Conservation (phyloP, 139 green algal species). For the Pycnococcus provasolii region DNA sequence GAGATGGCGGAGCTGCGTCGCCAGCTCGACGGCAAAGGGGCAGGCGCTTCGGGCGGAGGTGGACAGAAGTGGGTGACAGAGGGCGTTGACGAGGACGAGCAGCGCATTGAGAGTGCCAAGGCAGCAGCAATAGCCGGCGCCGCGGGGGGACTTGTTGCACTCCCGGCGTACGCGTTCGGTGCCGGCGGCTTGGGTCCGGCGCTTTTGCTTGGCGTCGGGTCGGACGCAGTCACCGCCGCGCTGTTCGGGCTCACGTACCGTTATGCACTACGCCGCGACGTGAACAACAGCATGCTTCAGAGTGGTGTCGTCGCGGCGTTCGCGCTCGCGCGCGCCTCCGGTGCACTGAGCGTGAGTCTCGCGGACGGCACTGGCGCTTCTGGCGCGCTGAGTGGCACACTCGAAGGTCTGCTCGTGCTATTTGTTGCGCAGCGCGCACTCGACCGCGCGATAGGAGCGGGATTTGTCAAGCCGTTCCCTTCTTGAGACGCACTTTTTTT, state of each 20-base stretch:
- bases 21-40: neutral
- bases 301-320: constrained; percentile 25
- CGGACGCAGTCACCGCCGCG: neutral
- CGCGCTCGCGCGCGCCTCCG: neutral
- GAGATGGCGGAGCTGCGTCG: neutral
- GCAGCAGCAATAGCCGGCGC: neutral
- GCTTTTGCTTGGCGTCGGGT: neutral
- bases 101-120: constrained; percentile 21
- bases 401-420: too few relatives aligned
- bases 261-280: constrained; percentile 22
- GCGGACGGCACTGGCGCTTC: too few relatives aligned
- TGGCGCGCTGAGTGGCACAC: too few relatives aligned
- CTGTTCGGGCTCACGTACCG: constrained; percentile 29
- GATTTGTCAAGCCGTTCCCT: too few relatives aligned
- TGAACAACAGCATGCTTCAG: constrained; percentile 27
- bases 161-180: neutral
- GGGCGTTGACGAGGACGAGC: constrained; percentile 6
- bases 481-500: too few relatives aligned
- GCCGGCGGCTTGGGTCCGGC: neutral
- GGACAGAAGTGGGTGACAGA: constrained; percentile 1
- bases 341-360: too few relatives aligned
- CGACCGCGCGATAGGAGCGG: too few relatives aligned
- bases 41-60: neutral
- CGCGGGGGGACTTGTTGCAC: neutral
- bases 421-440: too few relatives aligned